Conservation (phyloP, 2,329 filamentous ascomycete species). For the Sporothrix curviconia region DNA sequence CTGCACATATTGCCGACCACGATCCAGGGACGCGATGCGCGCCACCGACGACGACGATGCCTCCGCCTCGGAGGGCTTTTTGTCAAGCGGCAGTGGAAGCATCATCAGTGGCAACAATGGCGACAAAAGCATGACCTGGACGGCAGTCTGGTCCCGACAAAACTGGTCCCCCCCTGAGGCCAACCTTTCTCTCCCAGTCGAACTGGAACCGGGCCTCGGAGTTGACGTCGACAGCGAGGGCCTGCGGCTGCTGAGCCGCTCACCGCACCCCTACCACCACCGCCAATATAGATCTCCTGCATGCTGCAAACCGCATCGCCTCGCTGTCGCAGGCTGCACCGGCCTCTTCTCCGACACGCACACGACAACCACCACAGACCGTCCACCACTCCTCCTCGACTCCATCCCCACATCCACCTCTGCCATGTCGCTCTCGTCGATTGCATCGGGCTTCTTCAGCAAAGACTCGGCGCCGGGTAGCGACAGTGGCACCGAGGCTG, state of each 20-base stretch:
- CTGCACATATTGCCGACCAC: too few relatives aligned
- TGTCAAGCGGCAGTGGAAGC: background rate
- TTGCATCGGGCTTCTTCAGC: conserved; percentile 26
- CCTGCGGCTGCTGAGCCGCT: conserved; percentile 49
- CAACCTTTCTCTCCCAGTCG: too few relatives aligned
- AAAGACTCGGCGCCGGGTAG: conserved; percentile 59
- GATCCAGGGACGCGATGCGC: too few relatives aligned
- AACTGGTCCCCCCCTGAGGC: background rate
- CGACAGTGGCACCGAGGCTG: conserved; percentile 90
- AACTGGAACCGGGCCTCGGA: too few relatives aligned
- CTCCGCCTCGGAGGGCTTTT: background rate
- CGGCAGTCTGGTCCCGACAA: background rate
- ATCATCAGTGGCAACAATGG: background rate
- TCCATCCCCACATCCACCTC: conserved; percentile 11
- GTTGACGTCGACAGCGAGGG: conserved; percentile 21
- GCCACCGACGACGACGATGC: too few relatives aligned
- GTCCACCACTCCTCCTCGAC: background rate
- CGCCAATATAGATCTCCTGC: conserved; percentile 49
- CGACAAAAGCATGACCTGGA: background rate
- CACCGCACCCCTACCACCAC: conserved; percentile 62
- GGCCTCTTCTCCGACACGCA: background rate
- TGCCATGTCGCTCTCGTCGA: conserved; percentile 20
- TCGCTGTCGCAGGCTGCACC: background rate
- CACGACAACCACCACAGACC: background rate
- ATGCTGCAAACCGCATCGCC: conserved; percentile 39